Evolutionary conservation across 1,139 yeast genomes (phyloP), one percentile per base, ranked within the genome.

Genomic region (Ogataea hybrid): DNA sequence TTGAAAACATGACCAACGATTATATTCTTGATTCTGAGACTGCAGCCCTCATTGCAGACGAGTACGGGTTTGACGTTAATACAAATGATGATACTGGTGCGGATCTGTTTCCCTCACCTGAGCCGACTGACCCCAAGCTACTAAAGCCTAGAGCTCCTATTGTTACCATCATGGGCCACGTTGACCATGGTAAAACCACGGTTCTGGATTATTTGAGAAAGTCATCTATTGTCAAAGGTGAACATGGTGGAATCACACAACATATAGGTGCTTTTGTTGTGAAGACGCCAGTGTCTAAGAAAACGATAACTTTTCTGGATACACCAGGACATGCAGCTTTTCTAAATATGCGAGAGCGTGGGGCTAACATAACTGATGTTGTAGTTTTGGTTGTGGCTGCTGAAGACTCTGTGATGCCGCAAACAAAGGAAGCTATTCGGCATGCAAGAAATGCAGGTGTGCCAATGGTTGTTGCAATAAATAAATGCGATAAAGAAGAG

Each of bases 311-410:
- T 0, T 90, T 92, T 52, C 71, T 92, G 49, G 99, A 92, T 63
- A 92, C 99, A 0, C 99, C 99, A 0, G 99, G 99, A 0, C 99
- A 92, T 65, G 95, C 97, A 11, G 98, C 97, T 0, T 92, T 92
- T 59, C 70, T 92, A 52, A 89, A 89, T 56, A 90, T 92, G 96
- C 77, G 99, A 53, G 95, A 92, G 66, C 75, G 99, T 53, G 98
- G 98, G 34, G 97, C 98, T 0, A 82, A 81, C 53, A 79, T 90
- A 36, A 92, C 99, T 0, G 99, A 92, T 69, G 84, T 92, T 44
- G 88, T 92, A 29, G 77, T 92, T 37, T 70, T 92, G 46, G 97
- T 92, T 8, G 96, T 92, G n/a, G 97, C 98, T 1, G 96, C 96
- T 1, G 97, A 92, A 63, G 99, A 92, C 64, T 86, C 96, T 0